A percentile compares a stretch with the other conserved stretches of the same genome.
These are phyloP conservation scores for Sporothrix curviconia DNA, from an alignment of 2,329 filamentous ascomycete species.

Conservation along the genomic window DNA sequence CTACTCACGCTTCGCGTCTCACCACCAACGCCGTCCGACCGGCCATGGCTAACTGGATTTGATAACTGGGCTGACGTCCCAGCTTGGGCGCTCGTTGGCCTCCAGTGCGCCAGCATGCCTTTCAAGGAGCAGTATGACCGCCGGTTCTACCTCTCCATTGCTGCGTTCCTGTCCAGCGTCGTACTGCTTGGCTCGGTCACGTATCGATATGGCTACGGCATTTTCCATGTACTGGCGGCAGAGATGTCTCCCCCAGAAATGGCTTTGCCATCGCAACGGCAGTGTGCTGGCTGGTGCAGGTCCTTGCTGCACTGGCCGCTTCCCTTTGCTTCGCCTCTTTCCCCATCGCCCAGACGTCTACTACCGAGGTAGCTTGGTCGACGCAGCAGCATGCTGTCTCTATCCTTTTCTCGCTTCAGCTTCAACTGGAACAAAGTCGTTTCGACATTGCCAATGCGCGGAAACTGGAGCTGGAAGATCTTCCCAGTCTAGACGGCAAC, in stretches of 20 bases:
- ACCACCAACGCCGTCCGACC: not conserved
- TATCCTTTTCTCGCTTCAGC: constrained; percentile 23
- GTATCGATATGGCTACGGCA: constrained; percentile 24
- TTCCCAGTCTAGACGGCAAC: constrained; percentile 27
- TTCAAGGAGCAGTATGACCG: constrained; percentile 23
- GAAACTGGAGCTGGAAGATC: constrained; percentile 27
- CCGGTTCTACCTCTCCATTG: constrained; percentile 24
- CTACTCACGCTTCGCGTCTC: constrained; percentile 12
- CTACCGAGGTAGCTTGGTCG: constrained; percentile 26
- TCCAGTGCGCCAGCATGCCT: constrained; percentile 27
- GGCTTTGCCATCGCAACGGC: constrained; percentile 14
- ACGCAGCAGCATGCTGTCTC: constrained; percentile 31
- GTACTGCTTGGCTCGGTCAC: constrained; percentile 21
- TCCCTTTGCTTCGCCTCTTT: constrained; percentile 26
- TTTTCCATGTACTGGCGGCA: constrained; percentile 19
- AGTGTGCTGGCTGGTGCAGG: constrained; percentile 25
- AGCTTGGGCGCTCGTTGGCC: constrained; percentile 23
- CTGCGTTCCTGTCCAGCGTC: constrained; percentile 24
- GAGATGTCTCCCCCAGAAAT: not conserved
- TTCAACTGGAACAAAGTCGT: constrained; percentile 30
- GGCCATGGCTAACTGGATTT: not conserved
- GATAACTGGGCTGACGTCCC: constrained; percentile 22
- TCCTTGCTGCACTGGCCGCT: constrained; percentile 20
- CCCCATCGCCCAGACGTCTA: constrained; percentile 31
- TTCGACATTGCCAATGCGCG: constrained; percentile 27